A percentile compares a stretch with the other conserved stretches of the same genome.
These are phyloP conservation scores for Didymella keratinophila DNA, from an alignment of 2,329 filamentous ascomycete species.

Conservation along the genomic window DNA sequence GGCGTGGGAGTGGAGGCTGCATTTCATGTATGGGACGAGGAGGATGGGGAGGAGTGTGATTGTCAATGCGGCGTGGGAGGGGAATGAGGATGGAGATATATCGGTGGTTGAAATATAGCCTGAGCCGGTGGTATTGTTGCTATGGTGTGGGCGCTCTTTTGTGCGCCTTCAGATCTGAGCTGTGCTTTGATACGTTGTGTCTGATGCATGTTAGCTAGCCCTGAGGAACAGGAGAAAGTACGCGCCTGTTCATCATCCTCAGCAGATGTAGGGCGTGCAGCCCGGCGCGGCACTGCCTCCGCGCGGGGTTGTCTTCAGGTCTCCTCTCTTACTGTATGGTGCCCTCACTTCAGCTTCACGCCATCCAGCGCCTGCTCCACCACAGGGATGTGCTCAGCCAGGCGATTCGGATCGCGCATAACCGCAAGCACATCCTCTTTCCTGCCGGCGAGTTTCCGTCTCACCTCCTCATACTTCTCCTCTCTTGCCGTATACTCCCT, in stretches of 20 bases:
- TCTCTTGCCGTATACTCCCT: slow-evolving; percentile 92
- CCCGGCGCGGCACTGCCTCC: background rate
- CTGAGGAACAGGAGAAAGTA: background rate
- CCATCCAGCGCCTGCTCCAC: slow-evolving; percentile 73
- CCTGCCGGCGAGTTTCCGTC: slow-evolving; percentile 62
- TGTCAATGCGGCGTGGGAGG: too few relatives aligned
- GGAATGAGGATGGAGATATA: background rate
- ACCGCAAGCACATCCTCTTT: slow-evolving; percentile 77
- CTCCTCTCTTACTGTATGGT: too few relatives aligned
- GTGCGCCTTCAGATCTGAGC: background rate
- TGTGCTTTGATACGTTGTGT: background rate
- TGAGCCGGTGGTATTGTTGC: background rate
- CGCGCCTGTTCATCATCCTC: background rate
- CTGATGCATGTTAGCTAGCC: background rate
- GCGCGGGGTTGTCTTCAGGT: background rate
- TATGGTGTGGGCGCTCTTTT: background rate
- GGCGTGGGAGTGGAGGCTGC: too few relatives aligned
- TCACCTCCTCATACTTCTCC: slow-evolving; percentile 78
- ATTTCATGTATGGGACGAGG: too few relatives aligned
- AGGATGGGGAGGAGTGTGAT: too few relatives aligned
- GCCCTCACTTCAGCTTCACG: slow-evolving; percentile 48
- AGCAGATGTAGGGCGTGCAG: background rate
- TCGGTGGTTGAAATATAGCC: background rate
- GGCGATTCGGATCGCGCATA: slow-evolving; percentile 79
- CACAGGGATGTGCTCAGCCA: slow-evolving; percentile 66